Base-by-base conservation (phyloP, 2,329 filamentous ascomycete genomes). In the Lasiodiplodia gonubiensis region DNA sequence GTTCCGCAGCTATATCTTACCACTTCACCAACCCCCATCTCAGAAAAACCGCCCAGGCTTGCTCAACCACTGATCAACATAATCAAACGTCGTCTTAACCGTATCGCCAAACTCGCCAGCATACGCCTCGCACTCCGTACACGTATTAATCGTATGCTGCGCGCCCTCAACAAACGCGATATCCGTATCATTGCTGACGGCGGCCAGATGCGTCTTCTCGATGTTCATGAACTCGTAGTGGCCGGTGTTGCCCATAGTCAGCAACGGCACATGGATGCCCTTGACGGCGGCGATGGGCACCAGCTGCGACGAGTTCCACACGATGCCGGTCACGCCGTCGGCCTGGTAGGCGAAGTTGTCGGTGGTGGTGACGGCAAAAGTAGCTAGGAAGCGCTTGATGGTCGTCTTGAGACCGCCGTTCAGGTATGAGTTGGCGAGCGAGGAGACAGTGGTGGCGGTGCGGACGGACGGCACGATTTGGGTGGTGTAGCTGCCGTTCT, bases 151-250 rank as follows among this genome's bases (percentile, higher is more conserved):
- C 1, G 53, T 63, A 49, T 73, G 71, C 52, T 69, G 53, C 2
- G 71, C 71, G 10, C 72, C 71, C 55, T 73, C 69, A 2, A 72
- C 68, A 59, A 72, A 73, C 2, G 54, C 69, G 46, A 72, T 72
- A 6, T 68, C 65, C 5, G 61, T 71, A 33, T 72, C 71, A 27
- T 69, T 69, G 3, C 69, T 69, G 2, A 18, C 16, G 10, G 71
- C 63, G 23, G 68, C 68, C 8, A 71, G 59, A n/a, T 71, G 66
- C 1, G 68, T 67, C 39, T 72, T 72, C 67, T 72, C 71, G 3
- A 68, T 68, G 37, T 71, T 72, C 35, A 72, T 54, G 23, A 70
- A 71, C 59, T 72, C 71, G 42, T 64, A 73, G 54, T 72, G 70
- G 3, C 70, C 71, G 0, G 71, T 73, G 54, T 67, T 70, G 8